Evolutionary conservation across 148 eudicot genomes (phyloP).

Genomic region (Selenicereus undatus): DNA sequence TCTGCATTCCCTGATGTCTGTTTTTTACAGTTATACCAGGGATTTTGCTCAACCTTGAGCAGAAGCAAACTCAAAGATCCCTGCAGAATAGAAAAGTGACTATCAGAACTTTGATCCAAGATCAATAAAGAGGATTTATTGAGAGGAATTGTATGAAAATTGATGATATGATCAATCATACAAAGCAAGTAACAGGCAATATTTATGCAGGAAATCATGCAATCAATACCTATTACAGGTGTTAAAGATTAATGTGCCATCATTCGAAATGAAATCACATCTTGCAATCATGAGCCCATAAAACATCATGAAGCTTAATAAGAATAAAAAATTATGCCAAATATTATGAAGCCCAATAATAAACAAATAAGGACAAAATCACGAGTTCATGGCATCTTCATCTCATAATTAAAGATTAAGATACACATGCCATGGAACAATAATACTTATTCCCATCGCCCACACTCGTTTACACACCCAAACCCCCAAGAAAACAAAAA

Average conservation of each 20-base stretch:
- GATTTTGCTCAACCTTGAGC: background rate
- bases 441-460: no score
- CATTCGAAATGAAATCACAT: background rate
- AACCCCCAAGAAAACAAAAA: no score
- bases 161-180: background rate
- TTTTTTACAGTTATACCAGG: conserved; percentile 4
- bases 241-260: background rate
- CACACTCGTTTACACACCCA: no score
- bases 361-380: background rate
- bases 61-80: background rate
- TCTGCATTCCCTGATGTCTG: conserved; percentile 36
- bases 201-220: background rate
- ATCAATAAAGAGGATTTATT: background rate
- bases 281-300: background rate
- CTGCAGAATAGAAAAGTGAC: background rate
- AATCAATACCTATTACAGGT: background rate
- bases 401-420: background rate
- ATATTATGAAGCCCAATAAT: background rate
- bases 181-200: background rate
- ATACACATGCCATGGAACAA: background rate
- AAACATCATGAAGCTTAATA: background rate
- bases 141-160: background rate
- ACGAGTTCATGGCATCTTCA: background rate
- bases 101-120: background rate
- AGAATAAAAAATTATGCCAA: background rate